phyloP scores from a whole-genome alignment of 208 protist genomes.

The Kentomonas sorsogonicus region DNA sequence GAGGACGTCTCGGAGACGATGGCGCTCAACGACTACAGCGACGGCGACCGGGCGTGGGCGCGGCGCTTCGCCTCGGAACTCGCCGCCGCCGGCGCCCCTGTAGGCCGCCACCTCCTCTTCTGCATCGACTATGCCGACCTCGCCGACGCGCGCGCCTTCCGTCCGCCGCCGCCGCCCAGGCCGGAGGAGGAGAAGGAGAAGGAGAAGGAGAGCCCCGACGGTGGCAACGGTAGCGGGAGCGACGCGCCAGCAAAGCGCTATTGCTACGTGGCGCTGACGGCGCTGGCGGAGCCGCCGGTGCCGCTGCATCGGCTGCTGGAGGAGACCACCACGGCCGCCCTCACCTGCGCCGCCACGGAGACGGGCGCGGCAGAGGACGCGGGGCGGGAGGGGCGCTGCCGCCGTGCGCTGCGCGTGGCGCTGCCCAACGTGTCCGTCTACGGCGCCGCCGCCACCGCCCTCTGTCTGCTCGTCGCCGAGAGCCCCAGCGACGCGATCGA shows the following conservation, averaged over 20 bases:
- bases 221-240: neutral
- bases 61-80: conserved; percentile 45
- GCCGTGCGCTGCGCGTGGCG: conserved; percentile 44
- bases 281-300: neutral
- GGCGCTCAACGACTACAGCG: conserved; percentile 65
- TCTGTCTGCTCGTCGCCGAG: conserved; percentile 1
- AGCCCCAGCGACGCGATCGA: conserved; percentile 14
- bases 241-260: neutral
- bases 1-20: conserved; percentile 79
- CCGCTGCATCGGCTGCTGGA: neutral
- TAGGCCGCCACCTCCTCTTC: conserved; percentile 49
- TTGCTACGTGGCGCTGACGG: conserved; percentile 4
- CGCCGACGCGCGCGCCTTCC: conserved; percentile 45
- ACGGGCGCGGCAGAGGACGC: conserved; percentile 25
- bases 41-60: conserved; percentile 67
- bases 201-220: neutral
- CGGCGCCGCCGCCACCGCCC: conserved; percentile 49
- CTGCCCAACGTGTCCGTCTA: conserved; percentile 77
- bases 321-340: neutral
- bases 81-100: conserved; percentile 9
- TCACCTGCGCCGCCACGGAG: conserved; percentile 4
- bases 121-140: conserved; percentile 75
- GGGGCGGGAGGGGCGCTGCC: conserved; percentile 16
- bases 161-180: neutral
- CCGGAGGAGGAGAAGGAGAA: neutral